These are phyloP conservation scores for Themeda triandra DNA, from an alignment of 176 grass and related monocot species.

Conservation along the genomic window DNA sequence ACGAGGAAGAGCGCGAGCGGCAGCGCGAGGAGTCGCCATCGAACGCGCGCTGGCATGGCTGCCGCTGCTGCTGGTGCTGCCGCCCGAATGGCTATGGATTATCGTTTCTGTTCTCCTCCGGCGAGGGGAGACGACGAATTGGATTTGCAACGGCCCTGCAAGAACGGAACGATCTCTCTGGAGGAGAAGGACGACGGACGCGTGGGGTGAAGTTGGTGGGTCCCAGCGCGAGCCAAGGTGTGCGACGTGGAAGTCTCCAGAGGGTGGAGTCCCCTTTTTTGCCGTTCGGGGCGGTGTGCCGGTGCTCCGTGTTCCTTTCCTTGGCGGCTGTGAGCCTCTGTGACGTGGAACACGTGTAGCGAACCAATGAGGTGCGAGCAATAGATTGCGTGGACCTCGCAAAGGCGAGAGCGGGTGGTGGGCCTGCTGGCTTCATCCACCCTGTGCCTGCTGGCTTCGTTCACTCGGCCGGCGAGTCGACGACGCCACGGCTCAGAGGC, in stretches of 20 bases:
- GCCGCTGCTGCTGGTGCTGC: background rate
- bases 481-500: too few species aligned
- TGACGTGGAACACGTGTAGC: conserved; percentile 29
- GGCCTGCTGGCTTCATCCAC: too few species aligned
- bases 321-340: too few species aligned
- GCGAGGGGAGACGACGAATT: background rate
- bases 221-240: background rate
- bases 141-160: background rate
- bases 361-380: conserved; percentile 37
- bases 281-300: too few species aligned
- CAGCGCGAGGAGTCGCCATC: conserved; percentile 41
- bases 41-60: conserved; percentile 37
- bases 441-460: too few species aligned
- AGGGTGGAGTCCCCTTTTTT: too few species aligned
- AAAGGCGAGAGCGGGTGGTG: too few species aligned
- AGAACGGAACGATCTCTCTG: background rate
- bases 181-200: background rate
- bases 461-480: too few species aligned
- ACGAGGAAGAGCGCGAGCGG: conserved; percentile 35
- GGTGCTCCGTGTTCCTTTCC: background rate
- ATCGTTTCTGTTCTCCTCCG: background rate
- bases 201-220: too few species aligned
- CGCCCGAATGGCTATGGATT: background rate
- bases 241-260: conserved; percentile 9
- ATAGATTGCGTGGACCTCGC: conserved; percentile 34